These are phyloP conservation scores for Graphilbum fragrans DNA, from an alignment of 2,329 filamentous ascomycete genomes.

Conservation along the genomic window DNA sequence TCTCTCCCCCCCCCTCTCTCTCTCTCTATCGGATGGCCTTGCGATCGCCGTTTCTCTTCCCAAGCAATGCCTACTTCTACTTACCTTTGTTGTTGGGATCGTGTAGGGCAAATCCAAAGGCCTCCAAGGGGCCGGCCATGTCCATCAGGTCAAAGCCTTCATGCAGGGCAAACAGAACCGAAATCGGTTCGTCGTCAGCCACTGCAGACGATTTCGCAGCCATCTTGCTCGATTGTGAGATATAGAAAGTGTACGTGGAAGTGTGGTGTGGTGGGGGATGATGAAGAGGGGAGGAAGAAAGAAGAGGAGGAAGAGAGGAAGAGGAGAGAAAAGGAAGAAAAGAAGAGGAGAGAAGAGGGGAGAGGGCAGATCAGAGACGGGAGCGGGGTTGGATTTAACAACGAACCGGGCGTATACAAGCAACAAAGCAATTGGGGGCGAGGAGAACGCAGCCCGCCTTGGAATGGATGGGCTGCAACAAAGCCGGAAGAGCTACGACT, in stretches of 20 bases:
- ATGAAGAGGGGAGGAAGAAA: background rate
- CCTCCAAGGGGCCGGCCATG: slow-evolving; percentile 43
- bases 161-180: slow-evolving; percentile 49
- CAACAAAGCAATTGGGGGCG: background rate
- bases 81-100: slow-evolving; percentile 40
- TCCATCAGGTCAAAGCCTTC: slow-evolving; percentile 47
- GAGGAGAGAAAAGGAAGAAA: background rate
- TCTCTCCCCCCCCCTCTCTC: background rate
- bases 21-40: background rate
- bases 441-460: too few species aligned
- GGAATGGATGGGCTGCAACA: too few species aligned
- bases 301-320: background rate
- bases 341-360: background rate
- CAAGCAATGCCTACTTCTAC: slow-evolving; percentile 12
- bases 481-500: too few species aligned
- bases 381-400: background rate
- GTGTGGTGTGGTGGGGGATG: background rate
- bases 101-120: slow-evolving; percentile 36
- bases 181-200: slow-evolving; percentile 41
- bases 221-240: slow-evolving; percentile 33
- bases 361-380: background rate
- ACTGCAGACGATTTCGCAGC: slow-evolving; percentile 46
- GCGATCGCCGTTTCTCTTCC: too few species aligned
- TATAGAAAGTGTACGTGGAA: background rate
- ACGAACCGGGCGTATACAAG: background rate